Conservation (phyloP, 2,329 filamentous ascomycete species). For the Fusarium torreyae region DNA sequence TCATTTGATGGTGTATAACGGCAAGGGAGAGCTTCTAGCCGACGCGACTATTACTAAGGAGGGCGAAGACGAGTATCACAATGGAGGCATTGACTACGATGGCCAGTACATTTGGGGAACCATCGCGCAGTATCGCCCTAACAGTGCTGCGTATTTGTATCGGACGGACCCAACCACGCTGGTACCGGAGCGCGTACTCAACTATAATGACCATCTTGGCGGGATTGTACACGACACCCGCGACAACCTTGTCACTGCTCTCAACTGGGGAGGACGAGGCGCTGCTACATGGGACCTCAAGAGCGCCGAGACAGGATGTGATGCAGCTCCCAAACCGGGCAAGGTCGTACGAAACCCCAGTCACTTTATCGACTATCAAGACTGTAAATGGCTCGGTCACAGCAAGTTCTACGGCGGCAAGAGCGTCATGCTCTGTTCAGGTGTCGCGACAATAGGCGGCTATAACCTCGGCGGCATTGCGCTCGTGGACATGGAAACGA, state of each 20-base stretch:
- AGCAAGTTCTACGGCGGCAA: slow-evolving; percentile 54
- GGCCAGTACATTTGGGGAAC: slow-evolving; percentile 63
- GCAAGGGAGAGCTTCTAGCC: slow-evolving; percentile 58
- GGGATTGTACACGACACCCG: slow-evolving; percentile 61
- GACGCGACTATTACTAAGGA: slow-evolving; percentile 60
- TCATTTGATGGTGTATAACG: slow-evolving; percentile 62
- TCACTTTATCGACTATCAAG: slow-evolving; percentile 65
- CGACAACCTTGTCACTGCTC: slow-evolving; percentile 54
- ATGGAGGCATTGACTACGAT: slow-evolving; percentile 65
- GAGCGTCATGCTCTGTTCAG: slow-evolving; percentile 64
- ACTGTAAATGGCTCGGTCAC: slow-evolving; percentile 66
- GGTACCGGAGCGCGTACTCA: slow-evolving; percentile 54
- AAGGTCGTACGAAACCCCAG: slow-evolving; percentile 56
- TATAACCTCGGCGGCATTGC: slow-evolving; percentile 62
- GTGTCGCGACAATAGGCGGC: slow-evolving; percentile 57
- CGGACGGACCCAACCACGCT: slow-evolving; percentile 57
- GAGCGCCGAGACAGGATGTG: slow-evolving; percentile 31
- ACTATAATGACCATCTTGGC: slow-evolving; percentile 61
- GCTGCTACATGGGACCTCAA: slow-evolving; percentile 57
- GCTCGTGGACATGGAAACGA: slow-evolving; percentile 61
- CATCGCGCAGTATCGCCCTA: slow-evolving; percentile 63
- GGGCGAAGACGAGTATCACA: slow-evolving; percentile 61
- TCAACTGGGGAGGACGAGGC: slow-evolving; percentile 64
- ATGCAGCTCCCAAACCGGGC: slow-evolving; percentile 34
- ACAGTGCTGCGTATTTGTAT: slow-evolving; percentile 61